A percentile compares a stretch with the other conserved stretches of the same genome.
These are phyloP conservation scores for Debaryomyces maramus DNA, from an alignment of 805 yeast genomes.

Conservation along the genomic window DNA sequence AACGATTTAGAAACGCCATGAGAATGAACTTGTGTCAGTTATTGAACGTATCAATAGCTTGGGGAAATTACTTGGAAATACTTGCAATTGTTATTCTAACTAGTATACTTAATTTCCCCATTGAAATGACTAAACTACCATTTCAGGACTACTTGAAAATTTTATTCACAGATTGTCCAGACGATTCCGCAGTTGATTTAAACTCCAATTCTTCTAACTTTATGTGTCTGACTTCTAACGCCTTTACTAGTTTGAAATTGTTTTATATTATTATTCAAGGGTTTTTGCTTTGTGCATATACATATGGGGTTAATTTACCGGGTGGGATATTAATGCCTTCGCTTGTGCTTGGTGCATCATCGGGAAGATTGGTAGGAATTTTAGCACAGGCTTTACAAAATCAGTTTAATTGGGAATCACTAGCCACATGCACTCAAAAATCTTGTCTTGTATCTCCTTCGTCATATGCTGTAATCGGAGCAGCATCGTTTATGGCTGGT, in stretches of 20 bases:
- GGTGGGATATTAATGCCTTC: slow-evolving; percentile 70
- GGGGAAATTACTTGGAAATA: slow-evolving; percentile 48
- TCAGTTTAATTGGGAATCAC: slow-evolving; percentile 26
- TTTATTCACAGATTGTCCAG: slow-evolving; percentile 67
- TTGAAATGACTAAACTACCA: slow-evolving; percentile 53
- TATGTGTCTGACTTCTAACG: slow-evolving; percentile 34
- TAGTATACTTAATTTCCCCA: slow-evolving; percentile 54
- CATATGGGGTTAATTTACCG: slow-evolving; percentile 68
- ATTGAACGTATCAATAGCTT: slow-evolving; percentile 14
- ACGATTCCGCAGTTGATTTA: slow-evolving; percentile 9
- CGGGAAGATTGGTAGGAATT: slow-evolving; percentile 58
- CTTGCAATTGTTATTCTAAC: slow-evolving; percentile 50
- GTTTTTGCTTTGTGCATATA: slow-evolving; percentile 59
- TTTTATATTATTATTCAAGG: slow-evolving; percentile 49
- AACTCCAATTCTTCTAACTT: slow-evolving; percentile 27
- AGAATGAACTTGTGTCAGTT: slow-evolving; percentile 21
- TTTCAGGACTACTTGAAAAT: slow-evolving; percentile 56
- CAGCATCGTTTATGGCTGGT: slow-evolving; percentile 80
- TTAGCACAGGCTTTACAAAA: slow-evolving; percentile 50
- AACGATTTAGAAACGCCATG: slow-evolving; percentile 33
- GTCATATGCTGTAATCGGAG: slow-evolving; percentile 85
- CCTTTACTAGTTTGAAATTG: slow-evolving; percentile 26
- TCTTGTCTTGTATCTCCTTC: slow-evolving; percentile 75
- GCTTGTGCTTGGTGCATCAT: slow-evolving; percentile 58
- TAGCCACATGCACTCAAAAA: slow-evolving; percentile 43